Evolutionary conservation across 805 yeast genomes (phyloP), one percentile per base, ranked within the genome.

Genomic region (Nakazawaea sp.): DNA sequence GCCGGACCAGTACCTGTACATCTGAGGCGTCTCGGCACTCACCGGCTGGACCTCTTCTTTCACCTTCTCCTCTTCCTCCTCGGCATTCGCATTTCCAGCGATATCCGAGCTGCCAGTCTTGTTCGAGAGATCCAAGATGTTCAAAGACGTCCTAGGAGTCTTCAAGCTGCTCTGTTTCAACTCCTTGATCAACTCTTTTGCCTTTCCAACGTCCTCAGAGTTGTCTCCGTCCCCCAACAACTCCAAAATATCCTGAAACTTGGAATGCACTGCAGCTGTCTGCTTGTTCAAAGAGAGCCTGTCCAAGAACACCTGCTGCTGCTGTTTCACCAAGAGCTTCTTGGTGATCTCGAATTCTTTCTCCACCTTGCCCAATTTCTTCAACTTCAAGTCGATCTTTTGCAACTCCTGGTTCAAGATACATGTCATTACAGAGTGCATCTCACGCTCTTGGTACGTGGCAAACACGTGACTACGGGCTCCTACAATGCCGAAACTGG

Each of bases 381-480:
- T 55, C 43, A 83, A 49, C 58, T 84, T 84, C 43, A 80, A 47
- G 42, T 81, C 82, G 24, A 84, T 64, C 48, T 81, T 79, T 37
- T 72, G 68, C 41, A 81, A 45, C 53, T 81, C 78, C 29, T 73
- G 71, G 50, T 80, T 79, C 15, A 82, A 64, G 32, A 84, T 68
- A 20, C 68, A 68, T 19, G 70, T 64, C 10, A 81, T 59, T 17
- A 80, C 55, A 37, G 71, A 73, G 47, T 76, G 70, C 78, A 78
- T 75, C 51, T 81, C 87, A 43, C 88, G 66, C 51, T 86, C 96
- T 55, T 85, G 94, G 51, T 75, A 78, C 4, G 78, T 75, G 5
- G 90, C 85, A 58, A 86, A 82, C 16, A 83, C 69, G 52, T 84
- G 87, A 18, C 92, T 70, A 43, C 92, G 72, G 2, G 87, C 79